Conservation (phyloP, 805 yeast genomes). For the Kregervanrija fluxuum region DNA sequence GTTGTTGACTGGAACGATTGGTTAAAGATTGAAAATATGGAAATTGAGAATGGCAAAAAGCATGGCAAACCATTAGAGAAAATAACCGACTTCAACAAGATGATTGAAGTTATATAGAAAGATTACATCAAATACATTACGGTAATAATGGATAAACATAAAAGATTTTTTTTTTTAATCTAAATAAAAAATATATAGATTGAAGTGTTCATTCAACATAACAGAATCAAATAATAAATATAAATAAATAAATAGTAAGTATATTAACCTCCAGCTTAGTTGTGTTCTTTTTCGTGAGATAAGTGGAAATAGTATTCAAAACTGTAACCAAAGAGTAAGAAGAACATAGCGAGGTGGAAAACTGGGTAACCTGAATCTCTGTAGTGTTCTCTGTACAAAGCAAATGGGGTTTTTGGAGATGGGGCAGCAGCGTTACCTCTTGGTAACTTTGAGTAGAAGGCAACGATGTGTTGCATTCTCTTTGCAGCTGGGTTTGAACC, state of each 20-base stretch:
- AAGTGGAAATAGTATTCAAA: constrained; percentile 91
- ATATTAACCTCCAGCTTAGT: constrained; percentile 10
- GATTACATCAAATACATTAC: not conserved
- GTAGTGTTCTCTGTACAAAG: constrained; percentile 77
- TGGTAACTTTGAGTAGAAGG: constrained; percentile 93
- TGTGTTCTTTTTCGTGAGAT: constrained; percentile 51
- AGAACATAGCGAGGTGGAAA: constrained; percentile 62
- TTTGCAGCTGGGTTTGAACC: constrained; percentile 95
- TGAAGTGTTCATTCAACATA: constrained; percentile 6
- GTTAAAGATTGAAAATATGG: constrained; percentile 49
- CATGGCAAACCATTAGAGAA: constrained; percentile 54
- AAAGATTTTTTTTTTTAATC: not conserved
- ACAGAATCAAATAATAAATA: constrained; percentile 11
- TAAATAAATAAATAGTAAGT: constrained; percentile 3
- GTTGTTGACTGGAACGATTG: constrained; percentile 61
- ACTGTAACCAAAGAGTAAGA: constrained; percentile 76
- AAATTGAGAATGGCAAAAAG: constrained; percentile 39
- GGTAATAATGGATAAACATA: not conserved
- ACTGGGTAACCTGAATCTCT: constrained; percentile 81
- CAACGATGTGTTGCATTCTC: constrained; percentile 91
- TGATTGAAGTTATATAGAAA: constrained; percentile 32
- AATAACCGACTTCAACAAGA: constrained; percentile 37
- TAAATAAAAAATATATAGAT: constrained; percentile 5
- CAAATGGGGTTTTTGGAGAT: constrained; percentile 61
- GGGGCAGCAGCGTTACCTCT: constrained; percentile 82